phyloP scores from a whole-genome alignment of 331 rosid genomes.

The Acacia pycnantha region DNA sequence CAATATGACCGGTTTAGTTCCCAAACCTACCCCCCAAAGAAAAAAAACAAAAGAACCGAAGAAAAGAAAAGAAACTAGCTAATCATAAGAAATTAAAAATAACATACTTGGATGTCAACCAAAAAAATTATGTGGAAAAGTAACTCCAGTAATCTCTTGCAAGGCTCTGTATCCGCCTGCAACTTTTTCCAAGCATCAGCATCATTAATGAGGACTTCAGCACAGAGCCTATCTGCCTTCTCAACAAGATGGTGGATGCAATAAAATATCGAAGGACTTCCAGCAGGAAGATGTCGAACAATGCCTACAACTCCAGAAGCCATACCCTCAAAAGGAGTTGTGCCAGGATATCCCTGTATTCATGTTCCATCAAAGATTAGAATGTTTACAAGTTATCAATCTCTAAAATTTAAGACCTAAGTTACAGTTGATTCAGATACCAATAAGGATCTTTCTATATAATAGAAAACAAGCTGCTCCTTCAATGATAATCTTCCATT shows the following conservation, averaged over 20 bases:
- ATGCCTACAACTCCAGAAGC: slow-evolving; percentile 87
- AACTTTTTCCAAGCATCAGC: slow-evolving; percentile 66
- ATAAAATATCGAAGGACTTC: slow-evolving; percentile 84
- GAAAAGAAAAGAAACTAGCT: not conserved
- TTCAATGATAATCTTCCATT: slow-evolving; percentile 54
- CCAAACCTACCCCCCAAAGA: not conserved
- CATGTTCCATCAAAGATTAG: slow-evolving; percentile 25
- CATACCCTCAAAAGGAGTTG: slow-evolving; percentile 93
- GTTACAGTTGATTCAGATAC: slow-evolving; percentile 39
- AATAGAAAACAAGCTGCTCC: slow-evolving; percentile 92
- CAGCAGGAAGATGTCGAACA: slow-evolving; percentile 86
- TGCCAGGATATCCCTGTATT: slow-evolving; percentile 76
- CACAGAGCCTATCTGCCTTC: slow-evolving; percentile 61
- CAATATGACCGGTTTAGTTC: not conserved
- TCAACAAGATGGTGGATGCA: slow-evolving; percentile 69
- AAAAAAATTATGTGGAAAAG: slow-evolving; percentile 61
- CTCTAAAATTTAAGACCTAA: slow-evolving; percentile 13
- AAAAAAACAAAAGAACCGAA: not conserved
- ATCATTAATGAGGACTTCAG: slow-evolving; percentile 45
- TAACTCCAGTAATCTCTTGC: slow-evolving; percentile 60
- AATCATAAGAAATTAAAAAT: slow-evolving; percentile 8
- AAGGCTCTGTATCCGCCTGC: slow-evolving; percentile 87
- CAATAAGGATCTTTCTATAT: slow-evolving; percentile 70
- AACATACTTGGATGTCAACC: slow-evolving; percentile 81
- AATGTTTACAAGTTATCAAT: slow-evolving; percentile 8